Conservation (phyloP, 768 basidiomycete species). For the Chalciporus piperatus region DNA sequence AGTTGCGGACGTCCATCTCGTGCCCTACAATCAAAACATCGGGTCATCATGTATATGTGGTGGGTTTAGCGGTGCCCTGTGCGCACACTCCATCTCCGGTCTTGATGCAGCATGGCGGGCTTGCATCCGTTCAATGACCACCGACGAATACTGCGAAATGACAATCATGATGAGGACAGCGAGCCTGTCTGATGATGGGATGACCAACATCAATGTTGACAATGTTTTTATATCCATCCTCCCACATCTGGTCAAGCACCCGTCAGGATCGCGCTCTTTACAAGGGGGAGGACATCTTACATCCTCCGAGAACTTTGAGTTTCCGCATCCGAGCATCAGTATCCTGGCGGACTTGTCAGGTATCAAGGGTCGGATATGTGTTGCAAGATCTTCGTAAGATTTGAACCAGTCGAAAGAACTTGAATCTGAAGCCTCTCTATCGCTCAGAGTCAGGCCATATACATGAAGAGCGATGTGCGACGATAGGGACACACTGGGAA, state of each 20-base stretch:
- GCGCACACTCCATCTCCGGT: constrained; percentile 71
- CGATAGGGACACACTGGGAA: constrained; percentile 44
- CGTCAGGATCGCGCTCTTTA: constrained; percentile 1
- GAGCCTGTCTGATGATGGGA: background rate
- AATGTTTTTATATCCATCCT: constrained; percentile 79
- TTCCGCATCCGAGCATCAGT: constrained; percentile 83
- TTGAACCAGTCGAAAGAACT: constrained; percentile 84
- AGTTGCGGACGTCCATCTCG: constrained; percentile 77
- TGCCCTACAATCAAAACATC: constrained; percentile 48
- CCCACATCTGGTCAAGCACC: constrained; percentile 67
- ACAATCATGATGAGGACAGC: background rate
- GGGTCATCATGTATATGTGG: background rate
- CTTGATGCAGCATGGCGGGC: constrained; percentile 45
- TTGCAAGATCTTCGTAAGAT: constrained; percentile 68
- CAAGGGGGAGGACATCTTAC: constrained; percentile 35
- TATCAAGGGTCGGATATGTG: constrained; percentile 57
- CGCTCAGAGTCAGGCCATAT: constrained; percentile 3
- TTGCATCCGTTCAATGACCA: constrained; percentile 75
- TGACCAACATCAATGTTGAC: constrained; percentile 69
- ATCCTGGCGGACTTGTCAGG: constrained; percentile 61
- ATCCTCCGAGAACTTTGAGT: constrained; percentile 77
- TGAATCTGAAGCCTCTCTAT: constrained; percentile 55
- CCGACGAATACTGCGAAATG: constrained; percentile 63
- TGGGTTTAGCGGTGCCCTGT: background rate
- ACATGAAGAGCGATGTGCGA: background rate